Evolutionary conservation across 805 yeast species (phyloP).

Genomic region (Kazachstania taianensis): DNA sequence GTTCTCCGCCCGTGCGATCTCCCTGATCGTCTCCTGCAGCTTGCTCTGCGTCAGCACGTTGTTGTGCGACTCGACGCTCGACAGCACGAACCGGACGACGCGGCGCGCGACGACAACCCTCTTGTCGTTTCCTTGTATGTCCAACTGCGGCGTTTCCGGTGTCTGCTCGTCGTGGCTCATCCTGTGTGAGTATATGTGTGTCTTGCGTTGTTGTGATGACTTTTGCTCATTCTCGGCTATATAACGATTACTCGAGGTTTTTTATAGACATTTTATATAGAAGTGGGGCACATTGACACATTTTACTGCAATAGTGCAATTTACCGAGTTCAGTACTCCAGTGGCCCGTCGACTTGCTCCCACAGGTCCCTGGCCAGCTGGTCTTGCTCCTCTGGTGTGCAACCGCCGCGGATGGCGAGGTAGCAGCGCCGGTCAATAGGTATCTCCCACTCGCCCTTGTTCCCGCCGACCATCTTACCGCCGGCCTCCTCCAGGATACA

Average conservation of each 20-base stretch:
- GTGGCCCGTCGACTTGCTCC: conserved; percentile 38
- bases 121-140: conserved; percentile 4
- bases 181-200: neutral
- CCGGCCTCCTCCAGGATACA: conserved; percentile 51
- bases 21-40: conserved; percentile 15
- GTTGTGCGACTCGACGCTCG: conserved; percentile 18
- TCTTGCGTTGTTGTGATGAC: too few relatives aligned
- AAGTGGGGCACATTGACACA: too few relatives aligned
- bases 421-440: conserved; percentile 44
- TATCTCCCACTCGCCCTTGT: conserved; percentile 38
- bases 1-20: conserved; percentile 15
- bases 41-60: conserved; percentile 15
- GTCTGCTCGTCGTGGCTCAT: neutral
- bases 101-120: conserved; percentile 11
- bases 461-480: conserved; percentile 46
- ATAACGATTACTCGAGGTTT: too few relatives aligned
- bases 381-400: conserved; percentile 33
- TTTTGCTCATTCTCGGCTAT: too few relatives aligned
- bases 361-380: conserved; percentile 40
- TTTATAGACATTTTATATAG: too few relatives aligned
- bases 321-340: conserved; percentile 26
- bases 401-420: conserved; percentile 46
- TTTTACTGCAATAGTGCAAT: too few relatives aligned
- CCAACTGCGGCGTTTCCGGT: neutral
- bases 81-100: conserved; percentile 18